These are phyloP conservation scores for Trichoderma virens DNA, from an alignment of 495 filamentous ascomycete genomes.

Conservation along the genomic window DNA sequence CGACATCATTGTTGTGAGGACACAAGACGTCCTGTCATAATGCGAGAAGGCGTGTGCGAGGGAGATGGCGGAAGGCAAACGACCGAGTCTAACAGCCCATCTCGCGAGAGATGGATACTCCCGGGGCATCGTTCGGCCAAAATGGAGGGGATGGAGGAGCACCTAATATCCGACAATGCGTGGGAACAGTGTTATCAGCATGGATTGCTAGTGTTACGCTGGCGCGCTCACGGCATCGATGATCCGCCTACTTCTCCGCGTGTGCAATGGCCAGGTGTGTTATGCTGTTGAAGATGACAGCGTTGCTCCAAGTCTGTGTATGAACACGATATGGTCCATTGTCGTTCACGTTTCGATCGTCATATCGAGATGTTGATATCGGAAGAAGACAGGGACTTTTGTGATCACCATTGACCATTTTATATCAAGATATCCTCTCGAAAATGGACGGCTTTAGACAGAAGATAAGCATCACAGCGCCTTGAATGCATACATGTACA, in stretches of 20 bases:
- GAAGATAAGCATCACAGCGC: too few relatives aligned
- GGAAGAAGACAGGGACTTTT: not conserved
- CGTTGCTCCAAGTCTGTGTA: not conserved
- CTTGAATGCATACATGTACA: too few relatives aligned
- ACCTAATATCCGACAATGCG: not conserved
- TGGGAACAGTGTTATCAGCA: not conserved
- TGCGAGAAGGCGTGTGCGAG: constrained; percentile 7
- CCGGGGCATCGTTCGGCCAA: not conserved
- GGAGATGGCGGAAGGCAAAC: not conserved
- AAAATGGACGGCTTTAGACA: too few relatives aligned
- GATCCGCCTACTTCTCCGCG: not conserved
- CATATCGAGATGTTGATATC: not conserved
- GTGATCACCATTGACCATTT: not conserved
- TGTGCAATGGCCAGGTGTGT: not conserved
- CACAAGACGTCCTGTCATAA: not conserved
- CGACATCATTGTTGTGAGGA: not conserved
- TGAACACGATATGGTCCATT: not conserved
- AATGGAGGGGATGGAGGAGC: not conserved
- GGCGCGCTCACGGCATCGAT: not conserved
- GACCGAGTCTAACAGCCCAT: not conserved
- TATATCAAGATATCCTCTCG: too few relatives aligned
- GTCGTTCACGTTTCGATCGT: not conserved
- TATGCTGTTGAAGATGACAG: not conserved
- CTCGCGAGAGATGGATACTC: not conserved
- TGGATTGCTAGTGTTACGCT: not conserved